Conservation (phyloP, 257 asterid genomes). For the Solanum bulbocastanum region DNA sequence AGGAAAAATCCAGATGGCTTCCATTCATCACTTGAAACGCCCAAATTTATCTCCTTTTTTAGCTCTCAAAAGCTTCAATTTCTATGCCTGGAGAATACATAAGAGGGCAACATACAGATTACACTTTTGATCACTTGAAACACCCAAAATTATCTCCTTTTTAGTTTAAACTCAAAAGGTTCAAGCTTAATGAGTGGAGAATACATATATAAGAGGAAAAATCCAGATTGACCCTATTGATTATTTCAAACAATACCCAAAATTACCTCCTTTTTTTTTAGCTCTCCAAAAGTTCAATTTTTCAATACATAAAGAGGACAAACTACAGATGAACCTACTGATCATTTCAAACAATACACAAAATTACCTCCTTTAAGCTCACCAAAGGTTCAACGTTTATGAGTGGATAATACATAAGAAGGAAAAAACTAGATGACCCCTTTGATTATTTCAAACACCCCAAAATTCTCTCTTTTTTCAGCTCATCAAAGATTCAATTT, state of each 20-base stretch:
- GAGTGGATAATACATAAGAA: constrained; percentile 52
- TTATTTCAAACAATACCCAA: background rate
- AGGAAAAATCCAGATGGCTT: constrained; percentile 41
- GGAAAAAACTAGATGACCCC: constrained; percentile 47
- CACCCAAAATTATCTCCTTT: background rate
- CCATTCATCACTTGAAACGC: background rate
- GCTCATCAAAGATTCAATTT: constrained; percentile 12
- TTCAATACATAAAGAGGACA: background rate
- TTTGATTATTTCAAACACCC: constrained; percentile 5
- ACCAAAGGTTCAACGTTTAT: background rate
- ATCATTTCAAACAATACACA: background rate
- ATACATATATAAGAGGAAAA: constrained; percentile 1
- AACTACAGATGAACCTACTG: constrained; percentile 24
- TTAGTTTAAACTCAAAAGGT: constrained; percentile 9
- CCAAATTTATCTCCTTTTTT: background rate
- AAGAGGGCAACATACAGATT: constrained; percentile 8
- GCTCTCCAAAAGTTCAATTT: background rate
- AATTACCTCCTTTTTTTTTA: background rate
- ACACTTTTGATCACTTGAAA: constrained; percentile 21
- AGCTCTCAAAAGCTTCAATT: constrained; percentile 12
- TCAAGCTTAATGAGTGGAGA: background rate
- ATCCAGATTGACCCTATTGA: constrained; percentile 41
- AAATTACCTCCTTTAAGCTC: background rate
- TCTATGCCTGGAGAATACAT: constrained; percentile 8
- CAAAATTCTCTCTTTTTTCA: background rate